phyloP scores from a whole-genome alignment of 768 basidiomycete species.

The Gloeophyllum trabeum region DNA sequence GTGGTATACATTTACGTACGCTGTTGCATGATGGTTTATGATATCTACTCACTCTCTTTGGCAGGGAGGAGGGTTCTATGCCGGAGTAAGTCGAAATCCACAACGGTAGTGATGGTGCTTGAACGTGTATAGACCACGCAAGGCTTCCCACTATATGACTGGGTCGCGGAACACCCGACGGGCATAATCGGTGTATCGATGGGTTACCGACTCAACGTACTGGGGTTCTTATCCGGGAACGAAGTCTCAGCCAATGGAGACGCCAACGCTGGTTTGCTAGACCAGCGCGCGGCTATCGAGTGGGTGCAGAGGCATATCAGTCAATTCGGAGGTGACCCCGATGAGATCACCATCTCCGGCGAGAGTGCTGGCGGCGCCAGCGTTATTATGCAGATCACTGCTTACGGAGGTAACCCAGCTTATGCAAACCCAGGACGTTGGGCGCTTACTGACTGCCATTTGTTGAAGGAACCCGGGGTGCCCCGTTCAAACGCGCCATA shows the following conservation, averaged over 20 bases:
- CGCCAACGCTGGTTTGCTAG: constrained; percentile 27
- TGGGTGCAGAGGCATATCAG: constrained; percentile 28
- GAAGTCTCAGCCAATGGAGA: constrained; percentile 24
- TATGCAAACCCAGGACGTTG: not conserved
- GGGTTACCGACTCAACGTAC: constrained; percentile 38
- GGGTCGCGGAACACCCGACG: constrained; percentile 28
- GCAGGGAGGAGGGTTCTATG: constrained; percentile 32
- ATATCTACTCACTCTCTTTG: too few relatives aligned
- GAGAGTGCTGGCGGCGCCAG: constrained; percentile 33
- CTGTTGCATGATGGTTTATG: too few relatives aligned
- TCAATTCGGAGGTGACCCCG: constrained; percentile 23
- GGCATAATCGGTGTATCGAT: constrained; percentile 20
- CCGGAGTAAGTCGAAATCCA: constrained; percentile 17
- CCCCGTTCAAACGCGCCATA: constrained; percentile 28
- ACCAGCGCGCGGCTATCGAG: constrained; percentile 27
- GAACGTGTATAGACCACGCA: constrained; percentile 34
- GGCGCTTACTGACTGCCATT: constrained; percentile 3
- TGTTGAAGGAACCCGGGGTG: constrained; percentile 17
- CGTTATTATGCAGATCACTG: constrained; percentile 31
- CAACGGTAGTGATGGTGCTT: too few relatives aligned
- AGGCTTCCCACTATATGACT: constrained; percentile 35
- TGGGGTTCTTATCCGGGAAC: constrained; percentile 21
- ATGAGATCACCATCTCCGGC: constrained; percentile 22
- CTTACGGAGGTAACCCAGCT: constrained; percentile 24
- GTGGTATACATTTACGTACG: constrained; percentile 30